Conservation (phyloP, 441 rosid genomes). For the Melastoma candidum region DNA sequence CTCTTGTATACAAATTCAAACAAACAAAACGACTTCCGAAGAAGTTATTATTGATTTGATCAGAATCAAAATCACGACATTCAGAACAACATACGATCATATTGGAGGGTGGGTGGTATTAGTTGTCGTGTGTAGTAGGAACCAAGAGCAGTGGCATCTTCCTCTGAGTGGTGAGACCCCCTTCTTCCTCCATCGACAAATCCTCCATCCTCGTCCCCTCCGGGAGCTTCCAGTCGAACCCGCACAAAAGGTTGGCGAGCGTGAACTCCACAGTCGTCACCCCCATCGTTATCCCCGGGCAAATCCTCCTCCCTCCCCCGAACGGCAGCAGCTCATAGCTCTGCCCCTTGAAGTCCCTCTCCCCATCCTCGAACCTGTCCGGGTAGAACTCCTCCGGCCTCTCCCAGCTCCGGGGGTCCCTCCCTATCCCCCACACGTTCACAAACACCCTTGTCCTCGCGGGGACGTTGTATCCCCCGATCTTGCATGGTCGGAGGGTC, state of each 20-base stretch:
- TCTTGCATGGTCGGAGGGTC: no score
- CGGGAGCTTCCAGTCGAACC: constrained; percentile 12
- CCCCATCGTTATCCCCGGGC: constrained; percentile 6
- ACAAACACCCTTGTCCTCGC: constrained; percentile 1
- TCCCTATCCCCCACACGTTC: constrained; percentile 11
- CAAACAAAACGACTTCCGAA: no score
- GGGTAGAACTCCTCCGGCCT: background rate
- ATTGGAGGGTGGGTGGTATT: no score
- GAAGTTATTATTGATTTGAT: no score
- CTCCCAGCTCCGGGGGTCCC: background rate
- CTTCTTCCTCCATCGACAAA: constrained; percentile 6
- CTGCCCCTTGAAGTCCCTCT: constrained; percentile 5
- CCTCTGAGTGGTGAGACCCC: constrained; percentile 1
- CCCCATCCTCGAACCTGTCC: constrained; percentile 2
- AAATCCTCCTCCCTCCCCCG: constrained; percentile 7
- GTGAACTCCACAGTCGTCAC: constrained; percentile 5
- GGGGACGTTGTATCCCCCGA: no score
- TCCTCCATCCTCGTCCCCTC: background rate
- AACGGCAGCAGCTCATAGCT: constrained; percentile 11
- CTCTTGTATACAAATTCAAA: no score
- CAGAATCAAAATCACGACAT: no score
- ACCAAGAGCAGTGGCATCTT: background rate
- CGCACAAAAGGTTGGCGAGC: constrained; percentile 7
- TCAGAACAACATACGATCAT: no score
- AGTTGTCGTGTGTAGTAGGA: background rate